A percentile compares a stretch with the other conserved stretches of the same genome.
Conservation (phyloP, 805 yeast genomes). For the Candida anglica region DNA sequence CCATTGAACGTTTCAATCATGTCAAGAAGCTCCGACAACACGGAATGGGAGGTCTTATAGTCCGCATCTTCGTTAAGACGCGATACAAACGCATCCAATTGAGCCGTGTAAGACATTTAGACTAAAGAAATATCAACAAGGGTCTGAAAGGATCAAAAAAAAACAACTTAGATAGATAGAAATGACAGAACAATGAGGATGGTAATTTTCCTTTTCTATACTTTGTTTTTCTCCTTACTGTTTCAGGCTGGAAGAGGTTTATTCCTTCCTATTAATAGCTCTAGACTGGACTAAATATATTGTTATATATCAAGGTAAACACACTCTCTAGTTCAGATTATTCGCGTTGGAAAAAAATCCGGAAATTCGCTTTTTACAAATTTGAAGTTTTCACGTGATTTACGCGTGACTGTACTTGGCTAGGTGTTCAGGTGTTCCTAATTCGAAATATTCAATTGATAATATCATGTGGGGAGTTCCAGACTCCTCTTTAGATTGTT, state of each 20-base stretch:
- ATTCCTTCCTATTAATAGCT: too few species aligned
- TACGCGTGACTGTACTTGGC: not conserved
- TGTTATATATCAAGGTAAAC: too few species aligned
- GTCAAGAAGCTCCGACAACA: constrained; percentile 80
- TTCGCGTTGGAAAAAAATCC: not conserved
- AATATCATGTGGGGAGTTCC: too few species aligned
- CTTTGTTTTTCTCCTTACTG: not conserved
- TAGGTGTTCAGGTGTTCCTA: constrained; percentile 6
- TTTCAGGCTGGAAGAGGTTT: not conserved
- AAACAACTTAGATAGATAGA: too few species aligned
- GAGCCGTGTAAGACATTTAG: constrained; percentile 45
- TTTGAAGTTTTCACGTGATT: not conserved
- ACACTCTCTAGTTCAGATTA: too few species aligned
- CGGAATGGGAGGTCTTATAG: constrained; percentile 58
- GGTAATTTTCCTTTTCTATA: not conserved
- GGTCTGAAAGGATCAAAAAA: not conserved
- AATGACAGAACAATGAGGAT: too few species aligned
- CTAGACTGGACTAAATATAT: too few species aligned
- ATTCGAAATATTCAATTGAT: too few species aligned
- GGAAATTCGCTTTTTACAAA: not conserved
- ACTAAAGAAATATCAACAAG: not conserved
- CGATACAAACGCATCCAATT: constrained; percentile 64
- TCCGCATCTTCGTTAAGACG: constrained; percentile 58
- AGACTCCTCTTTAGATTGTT: too few species aligned
- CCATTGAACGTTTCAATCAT: constrained; percentile 80